Percentiles rank a stretch among this genome's conserved stretches.
Evolutionary conservation across 495 filamentous ascomycete species (phyloP).

Genomic region (Aspergillus incahuasiensis): DNA sequence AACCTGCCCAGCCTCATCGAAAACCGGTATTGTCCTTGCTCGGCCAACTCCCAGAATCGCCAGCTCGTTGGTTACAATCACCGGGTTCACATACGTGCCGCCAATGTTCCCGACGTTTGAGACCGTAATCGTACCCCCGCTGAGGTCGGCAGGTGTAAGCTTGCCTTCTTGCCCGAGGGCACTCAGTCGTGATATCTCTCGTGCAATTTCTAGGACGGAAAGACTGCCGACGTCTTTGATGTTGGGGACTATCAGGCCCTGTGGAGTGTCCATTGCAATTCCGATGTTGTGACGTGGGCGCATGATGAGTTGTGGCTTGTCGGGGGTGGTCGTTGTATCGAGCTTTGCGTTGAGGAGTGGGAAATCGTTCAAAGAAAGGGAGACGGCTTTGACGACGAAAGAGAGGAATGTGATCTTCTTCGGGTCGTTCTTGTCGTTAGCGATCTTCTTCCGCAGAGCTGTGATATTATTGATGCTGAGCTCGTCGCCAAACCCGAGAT

Average conservation of each 20-base stretch:
- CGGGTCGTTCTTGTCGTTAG: slow-evolving; percentile 35
- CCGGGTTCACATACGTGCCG: slow-evolving; percentile 82
- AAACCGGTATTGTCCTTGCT: slow-evolving; percentile 62
- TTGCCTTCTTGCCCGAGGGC: slow-evolving; percentile 66
- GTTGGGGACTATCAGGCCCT: slow-evolving; percentile 89
- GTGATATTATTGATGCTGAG: slow-evolving; percentile 70
- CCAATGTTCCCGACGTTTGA: slow-evolving; percentile 98
- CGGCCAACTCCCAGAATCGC: slow-evolving; percentile 89
- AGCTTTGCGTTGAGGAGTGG: slow-evolving; percentile 85
- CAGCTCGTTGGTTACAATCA: slow-evolving; percentile 85
- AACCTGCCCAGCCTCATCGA: slow-evolving; percentile 80
- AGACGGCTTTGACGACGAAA: slow-evolving; percentile 95
- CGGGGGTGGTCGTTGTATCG: slow-evolving; percentile 49
- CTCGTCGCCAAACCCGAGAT: slow-evolving; percentile 89
- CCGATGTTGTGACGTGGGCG: slow-evolving; percentile 90
- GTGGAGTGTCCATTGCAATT: slow-evolving; percentile 90
- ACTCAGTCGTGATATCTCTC: slow-evolving; percentile 71
- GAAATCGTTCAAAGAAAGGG: slow-evolving; percentile 71
- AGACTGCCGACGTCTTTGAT: slow-evolving; percentile 75
- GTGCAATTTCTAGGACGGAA: slow-evolving; percentile 70
- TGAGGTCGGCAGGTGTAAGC: slow-evolving; percentile 69
- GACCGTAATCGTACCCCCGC: slow-evolving; percentile 87
- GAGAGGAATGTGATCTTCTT: slow-evolving; percentile 79
- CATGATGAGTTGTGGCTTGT: slow-evolving; percentile 66
- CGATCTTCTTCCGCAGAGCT: slow-evolving; percentile 60